phyloP scores from a whole-genome alignment of 441 rosid genomes.

The Gossypium lobatum region DNA sequence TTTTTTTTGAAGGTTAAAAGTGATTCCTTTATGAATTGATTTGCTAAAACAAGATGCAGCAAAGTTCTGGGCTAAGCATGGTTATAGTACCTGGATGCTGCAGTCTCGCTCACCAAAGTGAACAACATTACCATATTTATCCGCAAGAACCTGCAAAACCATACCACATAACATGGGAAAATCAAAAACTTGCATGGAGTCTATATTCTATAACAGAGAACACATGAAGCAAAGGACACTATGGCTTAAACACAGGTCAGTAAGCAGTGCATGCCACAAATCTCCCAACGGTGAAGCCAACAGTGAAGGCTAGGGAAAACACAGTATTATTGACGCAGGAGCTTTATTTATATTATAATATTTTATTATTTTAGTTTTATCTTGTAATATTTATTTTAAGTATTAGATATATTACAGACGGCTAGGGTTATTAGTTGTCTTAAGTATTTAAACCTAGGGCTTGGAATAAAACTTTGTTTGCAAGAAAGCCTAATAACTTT shows the following conservation, averaged over 20 bases:
- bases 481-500: background rate
- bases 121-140: constrained; percentile 89
- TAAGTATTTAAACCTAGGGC: no score
- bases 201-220: background rate
- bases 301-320: background rate
- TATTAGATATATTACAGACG: no score
- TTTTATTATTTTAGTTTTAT: no score
- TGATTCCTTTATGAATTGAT: background rate
- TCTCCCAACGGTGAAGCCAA: background rate
- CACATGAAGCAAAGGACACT: background rate
- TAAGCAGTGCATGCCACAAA: background rate
- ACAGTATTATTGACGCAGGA: no score
- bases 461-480: no score
- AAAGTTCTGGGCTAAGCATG: background rate
- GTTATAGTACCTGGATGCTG: constrained; percentile 79
- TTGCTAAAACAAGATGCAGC: background rate
- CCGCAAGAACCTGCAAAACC: constrained; percentile 74
- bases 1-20: background rate
- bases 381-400: no score
- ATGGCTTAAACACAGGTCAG: background rate
- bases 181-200: background rate
- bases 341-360: no score
- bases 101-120: constrained; percentile 99
- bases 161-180: background rate
- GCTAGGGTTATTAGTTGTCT: no score